Conservation (phyloP, 345 rosid genomes). For the Camelina neglecta region DNA sequence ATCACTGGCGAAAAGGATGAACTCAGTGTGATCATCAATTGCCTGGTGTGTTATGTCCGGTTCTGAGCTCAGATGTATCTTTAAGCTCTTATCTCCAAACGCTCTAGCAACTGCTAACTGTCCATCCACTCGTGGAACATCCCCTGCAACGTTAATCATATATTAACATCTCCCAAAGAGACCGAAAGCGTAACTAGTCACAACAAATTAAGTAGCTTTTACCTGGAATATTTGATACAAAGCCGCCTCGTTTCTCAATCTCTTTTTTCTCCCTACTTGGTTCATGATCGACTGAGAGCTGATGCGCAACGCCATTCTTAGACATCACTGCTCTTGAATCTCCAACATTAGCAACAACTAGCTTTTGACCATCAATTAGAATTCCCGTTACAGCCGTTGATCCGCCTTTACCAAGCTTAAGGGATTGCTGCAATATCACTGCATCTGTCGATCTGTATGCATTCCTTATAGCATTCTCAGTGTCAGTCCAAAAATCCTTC, state of each 20-base stretch:
- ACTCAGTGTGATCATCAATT: conserved; percentile 55
- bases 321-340: conserved; percentile 88
- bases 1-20: conserved; percentile 83
- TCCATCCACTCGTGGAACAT: conserved; percentile 90
- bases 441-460: conserved; percentile 74
- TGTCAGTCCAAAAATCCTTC: conserved; percentile 77
- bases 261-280: conserved; percentile 69
- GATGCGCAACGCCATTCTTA: conserved; percentile 67
- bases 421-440: conserved; percentile 59
- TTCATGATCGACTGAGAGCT: conserved; percentile 83
- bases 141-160: conserved; percentile 54
- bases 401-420: conserved; percentile 80
- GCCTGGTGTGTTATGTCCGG: conserved; percentile 56
- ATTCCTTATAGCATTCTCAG: conserved; percentile 64
- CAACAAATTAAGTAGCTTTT: background rate
- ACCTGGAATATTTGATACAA: conserved; percentile 89
- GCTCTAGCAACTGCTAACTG: conserved; percentile 94
- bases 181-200: background rate
- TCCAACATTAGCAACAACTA: conserved; percentile 84
- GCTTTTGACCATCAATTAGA: conserved; percentile 69
- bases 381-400: conserved; percentile 94
- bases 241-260: conserved; percentile 84
- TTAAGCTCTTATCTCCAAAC: conserved; percentile 84
- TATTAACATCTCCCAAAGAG: background rate
- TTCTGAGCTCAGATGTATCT: conserved; percentile 87